Evolutionary conservation across 805 yeast genomes (phyloP), one percentile per base, ranked within the genome.

Genomic region (Zygotorulaspora chibaensis): DNA sequence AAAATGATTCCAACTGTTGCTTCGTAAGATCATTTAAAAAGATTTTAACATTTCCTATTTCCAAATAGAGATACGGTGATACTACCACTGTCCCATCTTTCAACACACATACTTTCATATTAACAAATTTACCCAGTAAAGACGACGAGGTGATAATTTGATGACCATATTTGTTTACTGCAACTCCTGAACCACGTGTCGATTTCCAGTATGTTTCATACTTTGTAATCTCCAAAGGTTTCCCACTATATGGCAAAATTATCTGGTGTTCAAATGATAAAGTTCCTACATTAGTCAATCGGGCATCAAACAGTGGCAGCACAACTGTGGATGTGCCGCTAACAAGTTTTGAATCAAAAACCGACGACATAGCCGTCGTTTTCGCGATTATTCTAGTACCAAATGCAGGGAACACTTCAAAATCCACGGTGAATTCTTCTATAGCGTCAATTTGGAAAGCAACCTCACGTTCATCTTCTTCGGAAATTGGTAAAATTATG

Each of bases 161-260:
- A 20, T 50, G 51, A n/a, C 56, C 54, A 12, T 51, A 53, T 16
- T 44, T 47, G 43, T 51, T 53, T n/a, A 42, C 37, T 16, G 45
- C 52, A 3, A 48, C 53, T 40, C 61, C 70, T 35, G 71, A 65
- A 33, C 78, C 79, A 37, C 83, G 77, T 0, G 96, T 86, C 0
- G 96, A 83, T 66, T 90, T 93, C 99, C 99, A 91, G 67, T 91
- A 91, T 0, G 98, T 91, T 59, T 90, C 97, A 62, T 86, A 89
- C 68, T 88, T 87, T 9, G 95, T 83, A 35, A 95, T 84, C 64
- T 90, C 97, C 47, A 91, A 69, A 3, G 95, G 84, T 34, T 64
- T 67, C 6, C 96, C 97, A 5, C 82, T 73, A 61, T 84, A 93
- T n/a, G 99, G 97, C 62, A 82, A 81, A 41, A 91, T 87, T 2